Base-by-base conservation (phyloP, 306 rosid genomes). In the Cicer cuneatum region DNA sequence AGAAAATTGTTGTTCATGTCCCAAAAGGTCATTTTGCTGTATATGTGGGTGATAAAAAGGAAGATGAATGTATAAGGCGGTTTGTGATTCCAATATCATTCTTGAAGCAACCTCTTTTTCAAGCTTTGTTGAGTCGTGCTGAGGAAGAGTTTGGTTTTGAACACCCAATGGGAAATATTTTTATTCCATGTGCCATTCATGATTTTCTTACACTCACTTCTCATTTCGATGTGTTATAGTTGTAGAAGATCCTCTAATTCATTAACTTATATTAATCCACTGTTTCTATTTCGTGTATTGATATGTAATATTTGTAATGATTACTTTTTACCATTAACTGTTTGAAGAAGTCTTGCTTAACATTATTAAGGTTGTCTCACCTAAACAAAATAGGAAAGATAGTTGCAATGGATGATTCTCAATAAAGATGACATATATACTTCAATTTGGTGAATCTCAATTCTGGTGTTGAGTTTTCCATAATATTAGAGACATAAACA, bases 1-100 rank as follows among this genome's bases (percentile, higher is more conserved):
- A 51, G 1, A 68, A 47, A 24, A 14, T 19, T 0, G 2, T 43
- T 11, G 64, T 74, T 66, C 68, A 74, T 66, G 83, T 83, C 7
- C 89, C 87, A 33, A 83, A 71, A 38, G 89, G 82, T 5, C 89
- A 86, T 80, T 86, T 86, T 15, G 83, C 81, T 1, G 81, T 86
- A 14, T 86, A 86, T 29, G 85, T 86, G 8, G 83, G 83, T 5
- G 82, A 80, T 46, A 66, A 29, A 3, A 29, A 75, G 6, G 80
- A 71, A 2, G 38, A 79, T 8, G 19, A 60, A 33, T 43, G 46
- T 39, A 72, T 15, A 47, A 74, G 64, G 67, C 39, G 88, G 21
- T 86, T 83, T 43, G 87, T 84, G 79, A 85, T 84, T 24, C 86
- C 90, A 43, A 66, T 84, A 21, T 79, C 75, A 7, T 81, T 78